phyloP scores from a whole-genome alignment of 805 yeast genomes.

The Ogataea nakhonphanomensis region DNA sequence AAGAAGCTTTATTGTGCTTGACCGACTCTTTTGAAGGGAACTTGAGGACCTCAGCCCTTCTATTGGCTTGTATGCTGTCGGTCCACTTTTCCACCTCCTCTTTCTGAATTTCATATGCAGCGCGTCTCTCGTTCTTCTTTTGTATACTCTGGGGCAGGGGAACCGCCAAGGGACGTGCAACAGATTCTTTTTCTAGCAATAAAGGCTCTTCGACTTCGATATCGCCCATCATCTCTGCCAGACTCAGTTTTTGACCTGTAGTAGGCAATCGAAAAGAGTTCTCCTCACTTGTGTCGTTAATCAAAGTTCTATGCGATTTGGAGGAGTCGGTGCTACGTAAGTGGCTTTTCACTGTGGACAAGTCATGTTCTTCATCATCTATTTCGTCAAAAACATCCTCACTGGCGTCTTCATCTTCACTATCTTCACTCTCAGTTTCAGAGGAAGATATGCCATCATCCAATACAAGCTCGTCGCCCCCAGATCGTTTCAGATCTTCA shows the following conservation, averaged over 20 bases:
- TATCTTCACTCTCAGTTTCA: slow-evolving; percentile 26
- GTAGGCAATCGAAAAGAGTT: slow-evolving; percentile 69
- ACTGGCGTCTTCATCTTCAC: slow-evolving; percentile 23
- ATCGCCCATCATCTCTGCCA: slow-evolving; percentile 73
- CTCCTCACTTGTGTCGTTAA: slow-evolving; percentile 55
- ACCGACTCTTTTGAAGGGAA: slow-evolving; percentile 59
- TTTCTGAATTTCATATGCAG: slow-evolving; percentile 86
- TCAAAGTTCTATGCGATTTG: slow-evolving; percentile 43
- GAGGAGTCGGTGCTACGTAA: neutral
- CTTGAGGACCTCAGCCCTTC: slow-evolving; percentile 78
- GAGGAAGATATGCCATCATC: slow-evolving; percentile 30
- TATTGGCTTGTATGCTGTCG: slow-evolving; percentile 71
- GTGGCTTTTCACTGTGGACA: slow-evolving; percentile 38
- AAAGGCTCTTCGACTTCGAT: slow-evolving; percentile 51
- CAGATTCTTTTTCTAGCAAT: slow-evolving; percentile 29
- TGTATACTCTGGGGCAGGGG: slow-evolving; percentile 88
- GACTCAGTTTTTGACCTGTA: slow-evolving; percentile 52
- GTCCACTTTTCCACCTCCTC: slow-evolving; percentile 88
- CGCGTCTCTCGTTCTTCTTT: slow-evolving; percentile 78
- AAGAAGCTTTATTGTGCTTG: slow-evolving; percentile 47
- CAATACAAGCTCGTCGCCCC: slow-evolving; percentile 21
- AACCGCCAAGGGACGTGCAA: slow-evolving; percentile 53
- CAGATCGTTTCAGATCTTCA: slow-evolving; percentile 35
- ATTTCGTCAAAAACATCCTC: slow-evolving; percentile 29
- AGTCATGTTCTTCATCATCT: slow-evolving; percentile 38